phyloP scores from a whole-genome alignment of 805 yeast species.

The Candida silvicultrix region DNA sequence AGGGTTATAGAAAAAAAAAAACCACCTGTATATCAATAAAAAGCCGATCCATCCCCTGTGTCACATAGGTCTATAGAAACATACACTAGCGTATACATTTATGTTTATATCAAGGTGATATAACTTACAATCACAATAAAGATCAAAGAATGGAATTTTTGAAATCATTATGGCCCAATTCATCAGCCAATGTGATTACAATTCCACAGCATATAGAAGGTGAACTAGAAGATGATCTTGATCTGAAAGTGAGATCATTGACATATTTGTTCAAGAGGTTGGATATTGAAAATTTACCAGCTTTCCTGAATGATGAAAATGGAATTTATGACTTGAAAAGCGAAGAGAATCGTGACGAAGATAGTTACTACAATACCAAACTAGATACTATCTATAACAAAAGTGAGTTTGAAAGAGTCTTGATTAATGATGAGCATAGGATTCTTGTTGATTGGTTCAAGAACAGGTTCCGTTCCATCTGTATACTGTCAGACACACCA shows the following conservation, averaged over 20 bases:
- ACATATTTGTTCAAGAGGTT: constrained; percentile 51
- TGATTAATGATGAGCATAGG: constrained; percentile 55
- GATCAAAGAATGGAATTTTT: constrained; percentile 17
- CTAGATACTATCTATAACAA: constrained; percentile 53
- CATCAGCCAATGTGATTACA: constrained; percentile 27
- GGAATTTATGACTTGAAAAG: constrained; percentile 17
- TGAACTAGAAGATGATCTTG: constrained; percentile 48
- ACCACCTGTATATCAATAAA: no score
- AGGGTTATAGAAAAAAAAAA: no score
- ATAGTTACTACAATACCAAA: constrained; percentile 22
- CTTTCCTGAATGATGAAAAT: constrained; percentile 32
- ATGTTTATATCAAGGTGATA: no score
- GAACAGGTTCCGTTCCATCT: constrained; percentile 57
- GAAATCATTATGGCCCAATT: constrained; percentile 28
- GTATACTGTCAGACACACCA: constrained; percentile 49
- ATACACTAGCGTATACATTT: no score
- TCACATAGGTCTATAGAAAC: neutral
- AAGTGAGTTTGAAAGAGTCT: constrained; percentile 31
- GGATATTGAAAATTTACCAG: constrained; percentile 33
- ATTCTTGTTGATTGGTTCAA: constrained; percentile 60
- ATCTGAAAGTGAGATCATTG: constrained; percentile 54
- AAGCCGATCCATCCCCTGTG: neutral
- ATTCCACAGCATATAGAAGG: constrained; percentile 46
- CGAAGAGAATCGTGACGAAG: neutral
- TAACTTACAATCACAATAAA: no score